These are phyloP conservation scores for Hypocrella siamensis DNA, from an alignment of 2,329 filamentous ascomycete species.

Conservation along the genomic window DNA sequence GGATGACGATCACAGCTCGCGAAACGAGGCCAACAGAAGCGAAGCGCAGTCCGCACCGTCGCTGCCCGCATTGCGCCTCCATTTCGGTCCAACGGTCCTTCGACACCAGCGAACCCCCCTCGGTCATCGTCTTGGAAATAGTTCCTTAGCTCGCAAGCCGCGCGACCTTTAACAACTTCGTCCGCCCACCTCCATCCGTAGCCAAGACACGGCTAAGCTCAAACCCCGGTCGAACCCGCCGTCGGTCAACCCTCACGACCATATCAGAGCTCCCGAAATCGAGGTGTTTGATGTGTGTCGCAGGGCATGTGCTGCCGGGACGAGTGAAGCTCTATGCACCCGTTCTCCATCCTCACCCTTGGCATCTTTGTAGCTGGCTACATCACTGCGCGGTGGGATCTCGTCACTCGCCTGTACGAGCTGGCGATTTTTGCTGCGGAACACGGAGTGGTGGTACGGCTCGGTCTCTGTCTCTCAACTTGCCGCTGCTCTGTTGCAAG, in stretches of 20 bases:
- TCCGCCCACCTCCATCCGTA: neutral
- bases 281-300: constrained; percentile 3
- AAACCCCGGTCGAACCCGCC: neutral
- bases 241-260: neutral
- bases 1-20: too few species aligned
- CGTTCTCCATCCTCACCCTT: constrained; percentile 87
- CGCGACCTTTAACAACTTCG: too few species aligned
- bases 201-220: neutral
- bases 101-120: too few species aligned
- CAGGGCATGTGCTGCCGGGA: constrained; percentile 27
- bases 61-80: too few species aligned
- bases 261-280: constrained; percentile 1
- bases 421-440: constrained; percentile 96
- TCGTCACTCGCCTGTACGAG: constrained; percentile 93
- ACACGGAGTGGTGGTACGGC: constrained; percentile 78
- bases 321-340: constrained; percentile 65
- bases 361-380: constrained; percentile 99
- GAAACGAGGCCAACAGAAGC: neutral
- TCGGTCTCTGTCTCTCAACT: neutral
- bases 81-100: too few species aligned
- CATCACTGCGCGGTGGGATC: constrained; percentile 97
- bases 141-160: too few species aligned
- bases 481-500: neutral
- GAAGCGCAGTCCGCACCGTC: too few species aligned
- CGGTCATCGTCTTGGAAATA: too few species aligned